Evolutionary conservation across 2,329 filamentous ascomycete species (phyloP).

Genomic region (Cladophialophora bantiana): DNA sequence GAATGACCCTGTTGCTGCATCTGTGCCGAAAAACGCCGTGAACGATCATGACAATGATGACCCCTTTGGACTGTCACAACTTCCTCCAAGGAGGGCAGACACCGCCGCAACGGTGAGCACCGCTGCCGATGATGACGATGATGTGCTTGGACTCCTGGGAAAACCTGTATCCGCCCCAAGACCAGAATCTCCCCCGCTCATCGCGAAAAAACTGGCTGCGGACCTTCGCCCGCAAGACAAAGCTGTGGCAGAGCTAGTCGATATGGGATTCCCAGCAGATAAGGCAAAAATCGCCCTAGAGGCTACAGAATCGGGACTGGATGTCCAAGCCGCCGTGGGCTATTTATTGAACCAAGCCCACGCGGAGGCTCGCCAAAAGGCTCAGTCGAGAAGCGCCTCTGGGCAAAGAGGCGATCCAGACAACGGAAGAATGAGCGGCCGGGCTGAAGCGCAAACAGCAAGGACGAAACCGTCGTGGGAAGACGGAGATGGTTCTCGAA

Average conservation of each 20-base stretch:
- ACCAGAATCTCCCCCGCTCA: slow-evolving; percentile 12
- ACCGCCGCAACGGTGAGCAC: slow-evolving; percentile 61
- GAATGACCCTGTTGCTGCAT: slow-evolving; percentile 39
- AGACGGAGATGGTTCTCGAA: slow-evolving; percentile 11
- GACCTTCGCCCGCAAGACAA: slow-evolving; percentile 68
- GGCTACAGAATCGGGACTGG: slow-evolving; percentile 77
- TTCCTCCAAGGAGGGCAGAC: slow-evolving; percentile 56
- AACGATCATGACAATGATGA: slow-evolving; percentile 74
- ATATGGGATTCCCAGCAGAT: slow-evolving; percentile 91
- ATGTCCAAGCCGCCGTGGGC: slow-evolving; percentile 86
- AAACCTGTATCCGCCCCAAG: slow-evolving; percentile 60
- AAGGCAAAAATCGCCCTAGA: slow-evolving; percentile 81
- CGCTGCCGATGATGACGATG: slow-evolving; percentile 69
- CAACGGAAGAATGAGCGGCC: slow-evolving; percentile 53
- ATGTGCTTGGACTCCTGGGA: slow-evolving; percentile 67
- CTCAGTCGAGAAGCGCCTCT: slow-evolving; percentile 26
- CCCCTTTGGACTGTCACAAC: slow-evolving; percentile 78
- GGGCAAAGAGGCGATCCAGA: slow-evolving; percentile 30
- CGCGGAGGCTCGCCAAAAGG: slow-evolving; percentile 76
- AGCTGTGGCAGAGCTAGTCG: slow-evolving; percentile 85
- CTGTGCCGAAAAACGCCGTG: slow-evolving; percentile 40
- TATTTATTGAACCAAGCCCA: slow-evolving; percentile 93
- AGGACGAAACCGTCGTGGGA: slow-evolving; percentile 37
- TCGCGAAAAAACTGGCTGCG: slow-evolving; percentile 41
- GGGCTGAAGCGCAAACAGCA: slow-evolving; percentile 58